A percentile compares a stretch with the other conserved stretches of the same genome.
Evolutionary conservation across 257 asterid species (phyloP).

Genomic region (Nicotiana paniculata): DNA sequence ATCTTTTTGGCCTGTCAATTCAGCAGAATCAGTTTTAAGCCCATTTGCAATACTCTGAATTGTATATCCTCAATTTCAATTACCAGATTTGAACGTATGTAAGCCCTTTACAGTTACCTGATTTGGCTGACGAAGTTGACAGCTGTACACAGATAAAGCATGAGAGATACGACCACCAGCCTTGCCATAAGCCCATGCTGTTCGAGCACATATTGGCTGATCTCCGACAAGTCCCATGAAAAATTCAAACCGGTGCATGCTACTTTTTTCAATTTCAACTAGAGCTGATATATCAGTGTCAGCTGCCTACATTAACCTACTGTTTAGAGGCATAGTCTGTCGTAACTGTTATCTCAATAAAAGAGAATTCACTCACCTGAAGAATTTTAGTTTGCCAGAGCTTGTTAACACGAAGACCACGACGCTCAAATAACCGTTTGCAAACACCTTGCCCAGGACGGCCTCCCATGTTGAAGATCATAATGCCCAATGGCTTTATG

Average conservation of each 20-base stretch:
- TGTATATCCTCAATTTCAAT: neutral
- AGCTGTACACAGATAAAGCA: slow-evolving; percentile 92
- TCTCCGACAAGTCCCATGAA: slow-evolving; percentile 99
- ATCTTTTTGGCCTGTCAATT: slow-evolving; percentile 76
- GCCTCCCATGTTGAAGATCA: slow-evolving; percentile 99
- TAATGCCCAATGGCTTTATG: slow-evolving; percentile 89
- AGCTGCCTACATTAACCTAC: slow-evolving; percentile 72
- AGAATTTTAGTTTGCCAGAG: slow-evolving; percentile 99
- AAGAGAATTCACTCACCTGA: slow-evolving; percentile 46
- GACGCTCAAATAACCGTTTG: slow-evolving; percentile 94
- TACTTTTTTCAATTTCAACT: slow-evolving; percentile 95
- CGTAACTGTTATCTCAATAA: slow-evolving; percentile 8
- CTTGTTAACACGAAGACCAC: slow-evolving; percentile 83
- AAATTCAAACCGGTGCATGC: slow-evolving; percentile 97
- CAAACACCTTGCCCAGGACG: slow-evolving; percentile 99
- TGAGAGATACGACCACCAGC: slow-evolving; percentile 96
- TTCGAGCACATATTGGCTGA: slow-evolving; percentile 95
- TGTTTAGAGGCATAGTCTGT: slow-evolving; percentile 17
- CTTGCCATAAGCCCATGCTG: slow-evolving; percentile 98
- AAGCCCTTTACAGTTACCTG: slow-evolving; percentile 36
- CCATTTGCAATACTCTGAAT: slow-evolving; percentile 5
- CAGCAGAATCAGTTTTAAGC: slow-evolving; percentile 21
- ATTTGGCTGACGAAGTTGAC: slow-evolving; percentile 87
- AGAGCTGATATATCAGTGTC: slow-evolving; percentile 97
- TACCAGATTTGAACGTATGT: neutral